Evolutionary conservation across 495 filamentous ascomycete genomes (phyloP).

Genomic region (Aeminium ludgeri): DNA sequence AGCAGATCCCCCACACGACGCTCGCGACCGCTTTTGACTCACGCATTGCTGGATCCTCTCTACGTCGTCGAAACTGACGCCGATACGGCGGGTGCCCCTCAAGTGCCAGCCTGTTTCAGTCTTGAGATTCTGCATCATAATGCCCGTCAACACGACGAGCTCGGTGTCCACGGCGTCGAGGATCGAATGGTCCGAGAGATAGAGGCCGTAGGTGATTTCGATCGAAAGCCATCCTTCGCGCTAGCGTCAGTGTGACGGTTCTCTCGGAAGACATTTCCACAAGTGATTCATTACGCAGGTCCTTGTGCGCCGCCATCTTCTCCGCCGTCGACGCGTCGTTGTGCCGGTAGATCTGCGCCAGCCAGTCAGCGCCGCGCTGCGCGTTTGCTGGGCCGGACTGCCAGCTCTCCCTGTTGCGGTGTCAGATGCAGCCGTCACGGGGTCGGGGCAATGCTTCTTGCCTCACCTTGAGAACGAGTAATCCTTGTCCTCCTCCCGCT

Average conservation of each 20-base stretch:
- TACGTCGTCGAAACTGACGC: constrained; percentile 20
- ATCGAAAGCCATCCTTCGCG: constrained; percentile 20
- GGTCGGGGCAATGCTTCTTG: no score
- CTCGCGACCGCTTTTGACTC: constrained; percentile 10
- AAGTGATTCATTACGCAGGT: constrained; percentile 15
- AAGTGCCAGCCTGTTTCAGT: constrained; percentile 23
- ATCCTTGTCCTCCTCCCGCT: constrained; percentile 22
- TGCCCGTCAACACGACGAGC: constrained; percentile 21
- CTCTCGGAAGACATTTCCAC: no score
- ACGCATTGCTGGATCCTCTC: constrained; percentile 24
- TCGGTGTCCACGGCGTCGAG: constrained; percentile 24
- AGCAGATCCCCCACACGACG: no score
- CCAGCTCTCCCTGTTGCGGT: constrained; percentile 23
- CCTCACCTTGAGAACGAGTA: constrained; percentile 22
- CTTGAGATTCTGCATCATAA: constrained; percentile 25
- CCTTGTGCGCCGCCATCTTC: constrained; percentile 19
- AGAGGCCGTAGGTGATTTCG: constrained; percentile 25
- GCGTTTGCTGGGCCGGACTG: constrained; percentile 21
- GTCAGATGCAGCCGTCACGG: no score
- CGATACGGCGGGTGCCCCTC: constrained; percentile 19
- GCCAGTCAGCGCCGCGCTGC: constrained; percentile 20
- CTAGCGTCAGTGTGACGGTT: not conserved
- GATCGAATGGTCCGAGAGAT: constrained; percentile 23
- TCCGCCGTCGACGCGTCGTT: constrained; percentile 17
- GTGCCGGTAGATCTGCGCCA: constrained; percentile 18